These are phyloP conservation scores for Phaeophleospora eucalypticola DNA, from an alignment of 2,329 filamentous ascomycete genomes.

Conservation along the genomic window DNA sequence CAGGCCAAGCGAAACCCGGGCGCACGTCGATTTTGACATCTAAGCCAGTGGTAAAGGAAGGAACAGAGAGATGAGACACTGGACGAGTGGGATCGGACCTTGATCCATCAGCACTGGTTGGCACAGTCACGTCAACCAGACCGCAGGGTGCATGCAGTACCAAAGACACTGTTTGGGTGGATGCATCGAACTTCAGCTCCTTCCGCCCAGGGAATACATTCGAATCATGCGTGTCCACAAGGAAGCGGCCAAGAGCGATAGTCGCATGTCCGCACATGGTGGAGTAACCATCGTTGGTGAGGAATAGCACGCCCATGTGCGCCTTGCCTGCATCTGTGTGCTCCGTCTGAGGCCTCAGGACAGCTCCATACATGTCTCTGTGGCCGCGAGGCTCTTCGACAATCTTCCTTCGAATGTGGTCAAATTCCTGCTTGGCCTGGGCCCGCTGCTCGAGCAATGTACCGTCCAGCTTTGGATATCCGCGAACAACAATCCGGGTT, in stretches of 20 bases:
- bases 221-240: conserved; percentile 37
- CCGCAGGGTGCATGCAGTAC: conserved; percentile 46
- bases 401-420: conserved; percentile 37
- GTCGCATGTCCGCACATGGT: conserved; percentile 53
- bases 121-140: conserved; percentile 40
- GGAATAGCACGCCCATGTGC: conserved; percentile 48
- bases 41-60: conserved; percentile 39
- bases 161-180: conserved; percentile 27
- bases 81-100: conserved; percentile 37
- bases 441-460: conserved; percentile 38
- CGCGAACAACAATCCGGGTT: conserved; percentile 43
- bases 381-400: conserved; percentile 50
- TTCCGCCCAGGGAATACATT: conserved; percentile 38
- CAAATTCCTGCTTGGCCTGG: conserved; percentile 28
- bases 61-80: conserved; percentile 42
- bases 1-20: conserved; percentile 35
- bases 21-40: conserved; percentile 33
- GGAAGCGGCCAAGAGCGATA: conserved; percentile 42
- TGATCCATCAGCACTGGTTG: conserved; percentile 27
- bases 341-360: conserved; percentile 43
- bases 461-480: conserved; percentile 26
- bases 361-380: conserved; percentile 50
- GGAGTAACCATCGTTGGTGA: conserved; percentile 47
- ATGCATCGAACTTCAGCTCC: conserved; percentile 29
- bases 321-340: conserved; percentile 34